These are phyloP conservation scores for Globisporangium viniferum DNA, from an alignment of 352 stramenopile genomes.

Conservation along the genomic window DNA sequence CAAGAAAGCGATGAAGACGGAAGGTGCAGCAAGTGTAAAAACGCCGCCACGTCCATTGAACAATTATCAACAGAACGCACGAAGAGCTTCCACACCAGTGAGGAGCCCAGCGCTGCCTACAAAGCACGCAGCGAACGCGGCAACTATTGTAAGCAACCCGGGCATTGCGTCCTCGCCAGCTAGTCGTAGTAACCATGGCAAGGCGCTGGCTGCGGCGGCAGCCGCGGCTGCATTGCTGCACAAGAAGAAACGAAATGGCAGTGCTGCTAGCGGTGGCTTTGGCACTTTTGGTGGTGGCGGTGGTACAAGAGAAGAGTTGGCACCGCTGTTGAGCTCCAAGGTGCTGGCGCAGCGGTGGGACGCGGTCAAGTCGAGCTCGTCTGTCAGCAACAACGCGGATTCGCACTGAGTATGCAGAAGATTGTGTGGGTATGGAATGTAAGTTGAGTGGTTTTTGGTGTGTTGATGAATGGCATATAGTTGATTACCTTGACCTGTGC, in stretches of 20 bases:
- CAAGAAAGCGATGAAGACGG: conserved; percentile 28
- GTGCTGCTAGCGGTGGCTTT: neutral
- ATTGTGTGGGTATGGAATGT: neutral
- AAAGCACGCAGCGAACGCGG: neutral
- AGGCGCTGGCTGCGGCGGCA: conserved; percentile 13
- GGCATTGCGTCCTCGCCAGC: neutral
- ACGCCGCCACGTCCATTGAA: neutral
- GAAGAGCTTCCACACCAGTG: neutral
- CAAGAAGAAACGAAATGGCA: conserved; percentile 8
- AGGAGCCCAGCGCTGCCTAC: neutral
- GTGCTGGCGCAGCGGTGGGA: conserved; percentile 54
- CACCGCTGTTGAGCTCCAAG: conserved; percentile 57
- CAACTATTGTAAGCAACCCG: conserved; percentile 18
- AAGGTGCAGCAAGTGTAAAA: neutral
- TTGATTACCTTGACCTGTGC: neutral
- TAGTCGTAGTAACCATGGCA: neutral
- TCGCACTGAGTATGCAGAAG: neutral
- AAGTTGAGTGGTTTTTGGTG: neutral
- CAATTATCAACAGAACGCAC: neutral
- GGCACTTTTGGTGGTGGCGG: neutral
- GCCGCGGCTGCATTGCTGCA: conserved; percentile 7
- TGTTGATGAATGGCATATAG: neutral
- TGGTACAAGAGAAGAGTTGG: conserved; percentile 46
- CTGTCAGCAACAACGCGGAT: conserved; percentile 6
- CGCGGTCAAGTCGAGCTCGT: conserved; percentile 13